phyloP scores from a whole-genome alignment of 345 rosid species.

The Jatropha curcas region DNA sequence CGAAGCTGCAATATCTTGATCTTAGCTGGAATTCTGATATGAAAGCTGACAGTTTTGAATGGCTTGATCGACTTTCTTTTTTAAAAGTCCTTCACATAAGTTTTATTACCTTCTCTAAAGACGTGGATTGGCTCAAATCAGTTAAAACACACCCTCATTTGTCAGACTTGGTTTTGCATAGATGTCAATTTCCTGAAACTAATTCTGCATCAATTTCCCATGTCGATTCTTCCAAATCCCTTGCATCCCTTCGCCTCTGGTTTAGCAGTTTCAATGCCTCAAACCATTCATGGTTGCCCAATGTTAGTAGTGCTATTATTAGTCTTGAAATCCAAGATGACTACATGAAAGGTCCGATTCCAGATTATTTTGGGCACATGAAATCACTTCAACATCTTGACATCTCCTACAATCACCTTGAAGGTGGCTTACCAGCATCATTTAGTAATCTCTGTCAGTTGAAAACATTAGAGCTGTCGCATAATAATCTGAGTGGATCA shows the following conservation, averaged over 20 bases:
- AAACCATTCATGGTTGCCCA: neutral
- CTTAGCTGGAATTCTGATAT: neutral
- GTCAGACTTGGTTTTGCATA: neutral
- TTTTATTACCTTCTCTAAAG: neutral
- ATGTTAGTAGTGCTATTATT: neutral
- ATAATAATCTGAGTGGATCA: neutral
- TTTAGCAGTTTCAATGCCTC: neutral
- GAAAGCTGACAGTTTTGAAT: neutral
- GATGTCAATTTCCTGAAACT: neutral
- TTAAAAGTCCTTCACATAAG: neutral
- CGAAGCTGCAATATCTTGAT: neutral
- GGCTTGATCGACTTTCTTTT: neutral
- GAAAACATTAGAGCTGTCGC: neutral
- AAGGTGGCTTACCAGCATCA: neutral
- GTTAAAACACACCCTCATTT: conserved; percentile 1
- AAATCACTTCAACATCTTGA: neutral
- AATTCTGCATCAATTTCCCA: neutral
- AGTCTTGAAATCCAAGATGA: neutral
- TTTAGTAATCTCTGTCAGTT: neutral
- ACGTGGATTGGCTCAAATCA: neutral
- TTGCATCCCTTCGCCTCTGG: neutral
- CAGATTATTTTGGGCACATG: neutral
- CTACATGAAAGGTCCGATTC: neutral
- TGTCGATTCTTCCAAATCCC: neutral
- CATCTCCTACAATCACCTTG: neutral